phyloP scores from a whole-genome alignment of 768 basidiomycete species.

The Candolleomyces aberdarensis region DNA sequence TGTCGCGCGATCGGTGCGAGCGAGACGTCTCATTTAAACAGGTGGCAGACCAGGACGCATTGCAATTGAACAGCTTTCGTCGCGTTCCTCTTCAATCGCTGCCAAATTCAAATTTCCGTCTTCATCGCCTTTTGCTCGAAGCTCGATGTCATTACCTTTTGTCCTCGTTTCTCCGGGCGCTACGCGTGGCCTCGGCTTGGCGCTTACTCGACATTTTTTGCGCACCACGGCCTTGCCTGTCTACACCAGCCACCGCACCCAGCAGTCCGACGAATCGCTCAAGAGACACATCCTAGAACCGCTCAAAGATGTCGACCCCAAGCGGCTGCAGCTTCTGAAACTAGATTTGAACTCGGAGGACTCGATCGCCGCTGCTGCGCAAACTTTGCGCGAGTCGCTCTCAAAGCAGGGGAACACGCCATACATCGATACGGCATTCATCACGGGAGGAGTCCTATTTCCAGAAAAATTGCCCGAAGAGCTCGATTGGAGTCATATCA shows the following conservation, averaged over 20 bases:
- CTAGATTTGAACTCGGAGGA: slow-evolving; percentile 51
- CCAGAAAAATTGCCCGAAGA: slow-evolving; percentile 54
- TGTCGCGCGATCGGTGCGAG: no score
- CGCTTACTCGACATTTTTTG: slow-evolving; percentile 52
- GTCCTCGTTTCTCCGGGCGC: slow-evolving; percentile 50
- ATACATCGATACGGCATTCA: slow-evolving; percentile 52
- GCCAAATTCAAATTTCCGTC: no score
- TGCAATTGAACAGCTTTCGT: neutral
- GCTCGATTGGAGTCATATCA: slow-evolving; percentile 37
- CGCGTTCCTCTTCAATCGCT: no score
- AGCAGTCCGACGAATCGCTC: slow-evolving; percentile 30
- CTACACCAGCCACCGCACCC: slow-evolving; percentile 49
- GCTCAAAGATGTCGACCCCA: slow-evolving; percentile 38
- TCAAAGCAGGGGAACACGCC: slow-evolving; percentile 22
- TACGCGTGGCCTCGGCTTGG: slow-evolving; percentile 54
- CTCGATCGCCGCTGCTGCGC: slow-evolving; percentile 47
- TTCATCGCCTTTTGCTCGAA: no score
- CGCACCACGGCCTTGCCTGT: slow-evolving; percentile 49
- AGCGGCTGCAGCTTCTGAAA: slow-evolving; percentile 42
- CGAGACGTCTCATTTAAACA: no score
- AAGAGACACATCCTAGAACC: slow-evolving; percentile 40
- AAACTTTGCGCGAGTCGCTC: slow-evolving; percentile 34
- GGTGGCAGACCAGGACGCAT: no score
- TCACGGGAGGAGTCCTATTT: slow-evolving; percentile 52
- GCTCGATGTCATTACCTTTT: slow-evolving; percentile 35